A percentile compares a stretch with the other conserved stretches of the same genome.
These are phyloP conservation scores for Tetracladium setigerum DNA, from an alignment of 495 filamentous ascomycete species.

Conservation along the genomic window DNA sequence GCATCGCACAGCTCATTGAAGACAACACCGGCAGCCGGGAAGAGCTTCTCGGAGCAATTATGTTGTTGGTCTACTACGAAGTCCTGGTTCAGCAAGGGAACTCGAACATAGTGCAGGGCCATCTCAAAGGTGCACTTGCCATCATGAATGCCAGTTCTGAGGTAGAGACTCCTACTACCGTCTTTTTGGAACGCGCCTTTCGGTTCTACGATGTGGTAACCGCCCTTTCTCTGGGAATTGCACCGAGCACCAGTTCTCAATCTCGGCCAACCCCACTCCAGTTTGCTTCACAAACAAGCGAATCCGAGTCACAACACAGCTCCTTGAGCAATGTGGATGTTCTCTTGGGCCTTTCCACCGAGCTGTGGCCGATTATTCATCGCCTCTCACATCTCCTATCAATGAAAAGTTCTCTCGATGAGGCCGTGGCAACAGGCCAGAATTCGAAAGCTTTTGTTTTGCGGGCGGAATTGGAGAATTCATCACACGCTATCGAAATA, in stretches of 20 bases:
- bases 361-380: conserved; percentile 57
- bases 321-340: conserved; percentile 48
- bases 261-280: conserved; percentile 11
- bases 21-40: conserved; percentile 43
- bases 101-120: conserved; percentile 49
- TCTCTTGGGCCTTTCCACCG: conserved; percentile 53
- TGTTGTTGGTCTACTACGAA: conserved; percentile 58
- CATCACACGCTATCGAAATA: conserved; percentile 46
- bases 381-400: conserved; percentile 47
- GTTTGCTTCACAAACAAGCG: conserved; percentile 27
- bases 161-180: conserved; percentile 39
- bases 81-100: conserved; percentile 51
- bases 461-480: conserved; percentile 45
- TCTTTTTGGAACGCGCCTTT: conserved; percentile 53
- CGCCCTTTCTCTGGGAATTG: conserved; percentile 52
- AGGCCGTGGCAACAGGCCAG: conserved; percentile 29
- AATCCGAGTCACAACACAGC: conserved; percentile 31
- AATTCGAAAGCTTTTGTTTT: conserved; percentile 44
- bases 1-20: conserved; percentile 47
- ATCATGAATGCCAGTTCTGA: conserved; percentile 44
- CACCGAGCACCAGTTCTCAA: conserved; percentile 46
- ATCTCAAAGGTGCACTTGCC: conserved; percentile 52
- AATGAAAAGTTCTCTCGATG: conserved; percentile 41
- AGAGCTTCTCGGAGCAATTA: conserved; percentile 53
- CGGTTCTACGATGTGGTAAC: conserved; percentile 59